Evolutionary conservation across 768 basidiomycete species (phyloP).

Genomic region (Amylocystis lapponica): DNA sequence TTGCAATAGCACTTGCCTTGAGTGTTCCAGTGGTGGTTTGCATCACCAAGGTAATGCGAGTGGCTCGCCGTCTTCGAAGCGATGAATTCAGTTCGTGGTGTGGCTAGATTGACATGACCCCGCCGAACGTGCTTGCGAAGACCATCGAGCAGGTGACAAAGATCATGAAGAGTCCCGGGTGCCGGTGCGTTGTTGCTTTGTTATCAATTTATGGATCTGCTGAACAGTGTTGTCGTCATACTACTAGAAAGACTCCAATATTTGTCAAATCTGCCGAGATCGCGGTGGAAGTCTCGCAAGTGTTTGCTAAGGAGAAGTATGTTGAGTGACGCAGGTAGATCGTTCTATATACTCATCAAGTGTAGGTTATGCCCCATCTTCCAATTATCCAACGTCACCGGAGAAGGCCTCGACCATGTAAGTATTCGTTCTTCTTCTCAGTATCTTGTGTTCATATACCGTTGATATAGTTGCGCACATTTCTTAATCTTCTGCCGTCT

Average conservation of each 20-base stretch:
- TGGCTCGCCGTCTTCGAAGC: constrained; percentile 1
- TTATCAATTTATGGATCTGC: neutral
- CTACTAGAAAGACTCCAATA: constrained; percentile 68
- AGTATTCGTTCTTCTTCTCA: constrained; percentile 12
- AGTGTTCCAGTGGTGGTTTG: constrained; percentile 92
- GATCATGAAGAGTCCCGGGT: constrained; percentile 89
- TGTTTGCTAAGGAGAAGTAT: constrained; percentile 70
- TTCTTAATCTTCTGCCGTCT: constrained; percentile 86
- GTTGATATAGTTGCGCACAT: constrained; percentile 64
- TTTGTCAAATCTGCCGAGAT: constrained; percentile 80
- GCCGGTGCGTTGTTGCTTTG: constrained; percentile 46
- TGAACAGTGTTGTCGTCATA: too few species aligned
- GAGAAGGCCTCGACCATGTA: constrained; percentile 81
- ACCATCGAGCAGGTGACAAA: constrained; percentile 91
- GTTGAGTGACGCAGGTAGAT: constrained; percentile 6
- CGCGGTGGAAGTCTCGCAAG: constrained; percentile 71
- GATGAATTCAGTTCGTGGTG: neutral
- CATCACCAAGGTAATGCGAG: constrained; percentile 75
- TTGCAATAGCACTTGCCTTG: constrained; percentile 90
- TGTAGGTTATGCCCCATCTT: constrained; percentile 84
- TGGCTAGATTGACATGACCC: constrained; percentile 91
- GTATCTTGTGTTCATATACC: neutral
- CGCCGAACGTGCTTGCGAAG: constrained; percentile 83
- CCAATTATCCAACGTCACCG: constrained; percentile 90
- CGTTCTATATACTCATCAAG: neutral